Percentiles rank a stretch among this genome's conserved stretches.
Evolutionary conservation across 805 yeast genomes (phyloP).

Genomic region (Yamadazyma tumulicola): DNA sequence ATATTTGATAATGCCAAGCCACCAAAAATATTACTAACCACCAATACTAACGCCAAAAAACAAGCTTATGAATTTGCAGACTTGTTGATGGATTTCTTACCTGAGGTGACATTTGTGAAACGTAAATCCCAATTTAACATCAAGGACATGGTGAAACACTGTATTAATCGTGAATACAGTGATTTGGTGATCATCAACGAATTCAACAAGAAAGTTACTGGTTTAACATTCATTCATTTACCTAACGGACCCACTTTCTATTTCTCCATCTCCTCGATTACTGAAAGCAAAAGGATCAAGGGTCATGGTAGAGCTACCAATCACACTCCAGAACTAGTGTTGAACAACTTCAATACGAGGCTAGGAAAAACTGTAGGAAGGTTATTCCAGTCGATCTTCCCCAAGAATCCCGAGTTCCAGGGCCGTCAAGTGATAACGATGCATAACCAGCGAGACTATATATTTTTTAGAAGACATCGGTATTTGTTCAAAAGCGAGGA

Average conservation of each 20-base stretch:
- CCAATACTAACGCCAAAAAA: conserved; percentile 81
- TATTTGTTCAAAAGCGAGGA: conserved; percentile 87
- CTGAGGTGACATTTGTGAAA: conserved; percentile 82
- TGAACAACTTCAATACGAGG: conserved; percentile 90
- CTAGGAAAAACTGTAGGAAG: conserved; percentile 92
- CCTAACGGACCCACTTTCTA: conserved; percentile 96
- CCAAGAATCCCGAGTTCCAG: conserved; percentile 87
- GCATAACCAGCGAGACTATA: conserved; percentile 94
- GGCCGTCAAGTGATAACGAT: conserved; percentile 95
- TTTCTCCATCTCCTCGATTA: conserved; percentile 76
- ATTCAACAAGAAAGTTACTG: conserved; percentile 88
- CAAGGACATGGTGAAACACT: conserved; percentile 81
- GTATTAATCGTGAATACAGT: conserved; percentile 80
- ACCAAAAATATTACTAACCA: conserved; percentile 88
- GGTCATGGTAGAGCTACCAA: conserved; percentile 92
- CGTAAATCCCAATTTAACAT: conserved; percentile 80
- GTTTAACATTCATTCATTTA: conserved; percentile 86
- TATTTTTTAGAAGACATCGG: conserved; percentile 93
- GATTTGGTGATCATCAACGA: conserved; percentile 89
- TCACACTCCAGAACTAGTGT: conserved; percentile 86
- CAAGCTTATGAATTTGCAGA: conserved; percentile 90
- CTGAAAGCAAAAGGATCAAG: conserved; percentile 66
- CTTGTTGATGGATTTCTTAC: conserved; percentile 75
- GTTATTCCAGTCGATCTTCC: conserved; percentile 86
- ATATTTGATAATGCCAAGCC: conserved; percentile 48